Base-by-base conservation (phyloP, 495 filamentous ascomycete species). In the Talaromyces wortmannii region DNA sequence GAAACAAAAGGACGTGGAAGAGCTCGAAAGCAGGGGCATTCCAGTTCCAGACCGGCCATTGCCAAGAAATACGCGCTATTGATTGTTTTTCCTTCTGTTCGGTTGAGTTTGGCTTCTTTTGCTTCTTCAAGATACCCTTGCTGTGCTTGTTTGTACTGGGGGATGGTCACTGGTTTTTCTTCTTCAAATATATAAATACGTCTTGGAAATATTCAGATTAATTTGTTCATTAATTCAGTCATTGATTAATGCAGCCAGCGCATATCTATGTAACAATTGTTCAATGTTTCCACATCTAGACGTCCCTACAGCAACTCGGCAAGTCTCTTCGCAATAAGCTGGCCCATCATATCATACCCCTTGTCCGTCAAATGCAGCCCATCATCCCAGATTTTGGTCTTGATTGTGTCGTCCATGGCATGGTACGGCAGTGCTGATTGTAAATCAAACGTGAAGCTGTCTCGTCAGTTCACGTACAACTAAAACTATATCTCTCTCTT, bases 301-400 rank as follows among this genome's bases (percentile, higher is more conserved):
- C n/a, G 36, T 40, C 13, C 32, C 31, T 30, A 45, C 18, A 45
- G 45, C 13, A 53, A 46, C 43, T 53, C 52, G 29, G 45, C 13
- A 13, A 53, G 52, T 31, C 52, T 53, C 40, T 46, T 23, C 18
- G 52, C 42, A 31, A 55, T 50, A 6, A 55, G 11, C 7, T 55
- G 42, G 0, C 84, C 84, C 57, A 88, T 78, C 46, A 76, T 53
- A 52, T 81, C 71, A 68, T 88, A 87, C 11, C 84, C 84, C 18
- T 63, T 68, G 3, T 74, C 63, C 6, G 76, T 83, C 45, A 86
- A 70, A 66, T 88, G 84, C 23, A 87, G 53, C 13, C 75, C 77
- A 70, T 88, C 84, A 59, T 83, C 77, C 77, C 82, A 85, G 51
- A 82, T 76, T 42, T 64, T 4, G 70, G 50, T 15, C 72, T 61